A percentile compares a stretch with the other conserved stretches of the same genome.
Conservation (phyloP, 2,329 filamentous ascomycete species). For the Cryphonectria nitschkei region DNA sequence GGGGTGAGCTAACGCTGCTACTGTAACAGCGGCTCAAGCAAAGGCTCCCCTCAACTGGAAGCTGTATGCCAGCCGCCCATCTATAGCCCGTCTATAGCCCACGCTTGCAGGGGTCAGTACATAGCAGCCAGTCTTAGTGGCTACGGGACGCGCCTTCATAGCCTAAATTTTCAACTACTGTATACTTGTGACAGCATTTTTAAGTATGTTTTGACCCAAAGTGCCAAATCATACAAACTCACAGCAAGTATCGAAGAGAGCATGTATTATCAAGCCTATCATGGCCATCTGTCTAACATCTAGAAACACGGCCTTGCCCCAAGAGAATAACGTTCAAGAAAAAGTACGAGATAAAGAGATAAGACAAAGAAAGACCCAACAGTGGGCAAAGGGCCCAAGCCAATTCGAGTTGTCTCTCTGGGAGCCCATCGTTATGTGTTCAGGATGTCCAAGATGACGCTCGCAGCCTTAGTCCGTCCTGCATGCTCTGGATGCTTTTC, state of each 20-base stretch:
- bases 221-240: too few relatives aligned
- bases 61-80: neutral
- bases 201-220: neutral
- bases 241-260: neutral
- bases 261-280: neutral
- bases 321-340: neutral
- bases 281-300: neutral
- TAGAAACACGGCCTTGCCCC: neutral
- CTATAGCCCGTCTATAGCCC: too few relatives aligned
- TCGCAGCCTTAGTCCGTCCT: conserved; percentile 24
- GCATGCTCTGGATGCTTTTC: conserved; percentile 19
- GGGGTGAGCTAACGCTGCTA: neutral
- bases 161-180: neutral
- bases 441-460: conserved; percentile 12
- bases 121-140: neutral
- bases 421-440: neutral
- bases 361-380: neutral
- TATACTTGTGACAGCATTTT: neutral
- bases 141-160: neutral
- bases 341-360: neutral
- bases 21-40: neutral
- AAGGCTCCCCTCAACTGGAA: neutral
- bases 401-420: neutral
- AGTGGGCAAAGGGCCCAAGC: neutral
- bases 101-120: neutral